phyloP scores from a whole-genome alignment of 257 asterid genomes.

The Buddleja alternifolia region DNA sequence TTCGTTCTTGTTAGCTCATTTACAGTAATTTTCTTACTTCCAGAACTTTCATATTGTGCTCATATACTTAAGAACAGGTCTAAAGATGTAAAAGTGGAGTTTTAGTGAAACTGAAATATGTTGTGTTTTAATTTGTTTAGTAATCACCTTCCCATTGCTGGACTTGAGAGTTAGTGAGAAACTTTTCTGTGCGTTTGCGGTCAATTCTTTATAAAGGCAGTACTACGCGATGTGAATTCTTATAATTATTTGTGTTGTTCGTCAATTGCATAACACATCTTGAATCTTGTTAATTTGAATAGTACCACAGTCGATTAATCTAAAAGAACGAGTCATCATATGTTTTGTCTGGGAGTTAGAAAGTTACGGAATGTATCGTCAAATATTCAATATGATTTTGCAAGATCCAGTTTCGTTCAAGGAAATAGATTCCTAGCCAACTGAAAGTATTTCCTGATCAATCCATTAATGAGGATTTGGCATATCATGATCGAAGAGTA shows the following conservation, averaged over 20 bases:
- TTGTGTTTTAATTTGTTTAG: no score
- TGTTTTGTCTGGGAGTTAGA: no score
- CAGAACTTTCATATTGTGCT: not conserved
- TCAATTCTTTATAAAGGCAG: not conserved
- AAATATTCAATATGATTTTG: no score
- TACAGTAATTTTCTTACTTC: not conserved
- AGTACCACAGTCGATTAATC: not conserved
- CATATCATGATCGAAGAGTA: no score
- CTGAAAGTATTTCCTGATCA: no score
- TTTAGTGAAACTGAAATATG: not conserved
- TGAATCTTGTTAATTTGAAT: not conserved
- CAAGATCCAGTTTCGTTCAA: no score
- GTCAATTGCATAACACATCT: not conserved
- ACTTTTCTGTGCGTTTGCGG: not conserved
- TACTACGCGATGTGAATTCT: not conserved
- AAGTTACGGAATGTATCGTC: no score
- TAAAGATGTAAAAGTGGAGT: not conserved
- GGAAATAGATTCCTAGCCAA: no score
- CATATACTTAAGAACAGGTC: not conserved
- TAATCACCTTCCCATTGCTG: not conserved
- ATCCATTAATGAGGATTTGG: no score
- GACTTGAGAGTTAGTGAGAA: not conserved
- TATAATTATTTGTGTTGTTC: not conserved
- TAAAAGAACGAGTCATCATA: no score
- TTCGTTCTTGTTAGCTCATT: slow-evolving; percentile 28